Conservation (phyloP, 805 yeast genomes). For the Candida broadrunensis region DNA sequence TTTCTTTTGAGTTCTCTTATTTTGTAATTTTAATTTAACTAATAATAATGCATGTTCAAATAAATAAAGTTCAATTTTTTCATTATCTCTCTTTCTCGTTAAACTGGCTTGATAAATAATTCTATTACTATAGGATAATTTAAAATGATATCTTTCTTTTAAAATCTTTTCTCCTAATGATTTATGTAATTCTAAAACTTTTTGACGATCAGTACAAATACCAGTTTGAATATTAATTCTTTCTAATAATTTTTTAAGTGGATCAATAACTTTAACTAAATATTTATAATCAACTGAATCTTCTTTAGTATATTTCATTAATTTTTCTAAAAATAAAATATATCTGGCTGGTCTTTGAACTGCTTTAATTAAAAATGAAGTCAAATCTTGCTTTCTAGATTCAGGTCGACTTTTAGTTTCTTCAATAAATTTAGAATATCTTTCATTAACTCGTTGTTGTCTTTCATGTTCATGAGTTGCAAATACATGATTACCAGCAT, state of each 20-base stretch:
- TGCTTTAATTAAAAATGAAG: constrained; percentile 91
- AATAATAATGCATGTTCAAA: constrained; percentile 86
- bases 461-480: constrained; percentile 95
- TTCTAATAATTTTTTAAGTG: constrained; percentile 69
- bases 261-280: constrained; percentile 68
- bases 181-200: constrained; percentile 68
- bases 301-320: constrained; percentile 77
- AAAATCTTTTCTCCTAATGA: constrained; percentile 67
- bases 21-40: constrained; percentile 80
- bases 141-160: constrained; percentile 82
- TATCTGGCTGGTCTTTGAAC: constrained; percentile 95
- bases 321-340: constrained; percentile 78
- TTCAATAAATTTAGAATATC: constrained; percentile 90
- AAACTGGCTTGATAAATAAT: constrained; percentile 76
- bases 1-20: constrained; percentile 86
- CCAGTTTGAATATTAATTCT: constrained; percentile 87
- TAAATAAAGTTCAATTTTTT: constrained; percentile 79
- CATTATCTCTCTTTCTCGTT: constrained; percentile 66
- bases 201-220: constrained; percentile 88
- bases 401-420: constrained; percentile 85
- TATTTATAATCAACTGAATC: constrained; percentile 69
- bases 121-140: constrained; percentile 77
- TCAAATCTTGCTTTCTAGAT: constrained; percentile 83
- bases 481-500: constrained; percentile 92
- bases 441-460: constrained; percentile 84